phyloP scores from a whole-genome alignment of 2,329 filamentous ascomycete species.

The Penicillium sp. region DNA sequence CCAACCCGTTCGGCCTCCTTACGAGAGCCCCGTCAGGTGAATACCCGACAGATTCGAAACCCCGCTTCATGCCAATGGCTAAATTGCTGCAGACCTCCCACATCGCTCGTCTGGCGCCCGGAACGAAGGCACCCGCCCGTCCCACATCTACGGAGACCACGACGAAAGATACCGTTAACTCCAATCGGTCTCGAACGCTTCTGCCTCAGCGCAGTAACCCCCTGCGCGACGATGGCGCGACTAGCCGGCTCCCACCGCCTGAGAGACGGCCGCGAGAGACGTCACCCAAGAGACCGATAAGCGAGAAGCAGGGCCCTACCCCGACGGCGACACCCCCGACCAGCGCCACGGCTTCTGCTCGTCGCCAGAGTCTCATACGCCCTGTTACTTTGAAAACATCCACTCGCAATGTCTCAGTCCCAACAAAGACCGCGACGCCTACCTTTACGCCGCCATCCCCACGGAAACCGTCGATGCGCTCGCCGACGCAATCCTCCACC shows the following conservation, averaged over 20 bases:
- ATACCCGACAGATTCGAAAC: background rate
- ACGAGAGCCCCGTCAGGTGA: slow-evolving; percentile 34
- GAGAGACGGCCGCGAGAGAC: slow-evolving; percentile 18
- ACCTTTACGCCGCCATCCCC: slow-evolving; percentile 24
- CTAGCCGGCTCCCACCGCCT: slow-evolving; percentile 19
- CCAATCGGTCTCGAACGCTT: slow-evolving; percentile 30
- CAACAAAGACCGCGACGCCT: slow-evolving; percentile 20
- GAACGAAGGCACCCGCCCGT: slow-evolving; percentile 12
- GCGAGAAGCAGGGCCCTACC: slow-evolving; percentile 3
- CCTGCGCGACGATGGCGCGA: slow-evolving; percentile 19
- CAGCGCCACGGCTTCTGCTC: slow-evolving; percentile 6
- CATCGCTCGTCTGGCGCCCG: slow-evolving; percentile 24
- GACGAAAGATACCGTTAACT: slow-evolving; percentile 18
- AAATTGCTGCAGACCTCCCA: slow-evolving; percentile 21
- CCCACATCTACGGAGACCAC: slow-evolving; percentile 11
- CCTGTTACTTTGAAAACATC: slow-evolving; percentile 25
- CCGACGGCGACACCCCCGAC: background rate
- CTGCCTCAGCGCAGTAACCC: slow-evolving; percentile 31
- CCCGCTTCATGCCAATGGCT: slow-evolving; percentile 19
- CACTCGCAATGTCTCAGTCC: slow-evolving; percentile 16
- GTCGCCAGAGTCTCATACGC: slow-evolving; percentile 33
- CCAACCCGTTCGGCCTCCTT: slow-evolving; percentile 39
- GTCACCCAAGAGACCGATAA: slow-evolving; percentile 14
- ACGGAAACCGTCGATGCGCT: slow-evolving; percentile 18
- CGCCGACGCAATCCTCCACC: slow-evolving; percentile 11